Base-by-base conservation (phyloP, 768 basidiomycete genomes). In the Mycena pura region DNA sequence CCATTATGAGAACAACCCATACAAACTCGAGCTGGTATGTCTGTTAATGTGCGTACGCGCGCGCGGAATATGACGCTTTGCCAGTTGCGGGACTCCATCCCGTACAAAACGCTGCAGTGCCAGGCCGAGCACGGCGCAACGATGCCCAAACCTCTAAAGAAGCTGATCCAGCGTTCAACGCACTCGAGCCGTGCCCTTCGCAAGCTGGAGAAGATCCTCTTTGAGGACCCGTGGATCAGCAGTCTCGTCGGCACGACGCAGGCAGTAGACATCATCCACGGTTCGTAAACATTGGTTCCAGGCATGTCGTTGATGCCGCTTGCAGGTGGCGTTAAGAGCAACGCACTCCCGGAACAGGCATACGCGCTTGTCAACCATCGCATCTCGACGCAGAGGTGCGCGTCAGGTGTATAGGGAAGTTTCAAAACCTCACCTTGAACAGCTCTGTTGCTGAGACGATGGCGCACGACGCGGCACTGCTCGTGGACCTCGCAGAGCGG, bases 261-360 rank as follows among this genome's bases (percentile, higher is more conserved):
- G 72, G 93, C 93, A 1, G 82, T 89, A 41, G 91, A 93, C 67
- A 69, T 95, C 13, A 81, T 87, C 32, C 75, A 79, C n/a, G 64
- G 63, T 64, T 27, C 24, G 50, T 11, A 21, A n/a, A 24, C n/a
- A n/a, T n/a, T n/a, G n/a, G n/a, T n/a, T n/a, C n/a, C n/a, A n/a
- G n/a, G n/a, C n/a, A n/a, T n/a, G n/a, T n/a, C n/a, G n/a, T n/a
- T n/a, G n/a, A n/a, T n/a, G n/a, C n/a, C n/a, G n/a, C 28, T 2
- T 52, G 19, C 19, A n/a, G 86, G 86, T 21, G 88, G 87, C 11
- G 84, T 88, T 27, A 92, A 93, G 73, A 80, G 81, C 25, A 94
- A 94, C 67, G 91, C 92, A 25, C 82, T 95, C 22, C 93, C 93
- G 1, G 92, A 94, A 73, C 79, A 76, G 55, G 88, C 85, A 1